phyloP scores from a whole-genome alignment of 2,329 filamentous ascomycete genomes.

The Diaporthe sp. region DNA sequence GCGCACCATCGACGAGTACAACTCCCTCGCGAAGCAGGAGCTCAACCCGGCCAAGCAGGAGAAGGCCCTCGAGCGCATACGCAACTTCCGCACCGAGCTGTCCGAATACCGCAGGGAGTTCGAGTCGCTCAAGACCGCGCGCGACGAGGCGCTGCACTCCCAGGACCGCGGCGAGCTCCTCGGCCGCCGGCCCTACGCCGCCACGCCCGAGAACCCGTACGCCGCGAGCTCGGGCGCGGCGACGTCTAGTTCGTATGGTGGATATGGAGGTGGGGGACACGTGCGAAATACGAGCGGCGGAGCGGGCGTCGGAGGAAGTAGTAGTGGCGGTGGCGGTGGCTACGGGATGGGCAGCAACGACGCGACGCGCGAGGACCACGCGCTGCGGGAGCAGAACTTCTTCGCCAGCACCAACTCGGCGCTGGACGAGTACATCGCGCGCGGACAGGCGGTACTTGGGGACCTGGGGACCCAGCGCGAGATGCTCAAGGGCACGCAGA shows the following conservation, averaged over 20 bases:
- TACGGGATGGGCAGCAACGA: constrained; percentile 69
- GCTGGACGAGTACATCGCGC: constrained; percentile 93
- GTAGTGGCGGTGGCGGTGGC: constrained; percentile 50
- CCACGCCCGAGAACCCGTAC: constrained; percentile 92
- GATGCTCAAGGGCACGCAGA: constrained; percentile 95
- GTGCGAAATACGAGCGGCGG: constrained; percentile 59
- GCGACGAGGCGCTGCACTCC: constrained; percentile 79
- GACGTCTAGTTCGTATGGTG: constrained; percentile 45
- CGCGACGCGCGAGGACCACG: constrained; percentile 82
- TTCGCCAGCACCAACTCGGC: constrained; percentile 85
- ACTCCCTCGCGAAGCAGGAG: constrained; percentile 86
- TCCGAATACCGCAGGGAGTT: constrained; percentile 84
- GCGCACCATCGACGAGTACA: constrained; percentile 94
- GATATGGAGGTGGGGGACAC: constrained; percentile 46
- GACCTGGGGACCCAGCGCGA: constrained; percentile 92
- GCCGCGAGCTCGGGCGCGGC: constrained; percentile 62
- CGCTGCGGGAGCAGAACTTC: constrained; percentile 90
- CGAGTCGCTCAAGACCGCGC: constrained; percentile 80
- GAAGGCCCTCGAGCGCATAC: constrained; percentile 87
- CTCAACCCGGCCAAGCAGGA: constrained; percentile 92
- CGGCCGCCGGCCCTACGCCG: constrained; percentile 83
- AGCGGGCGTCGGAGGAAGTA: constrained; percentile 48
- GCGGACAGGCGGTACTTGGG: constrained; percentile 89
- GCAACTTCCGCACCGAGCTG: constrained; percentile 87
- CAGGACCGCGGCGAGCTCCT: constrained; percentile 84